phyloP scores from a whole-genome alignment of 768 basidiomycete species.

The Mycena pura region DNA sequence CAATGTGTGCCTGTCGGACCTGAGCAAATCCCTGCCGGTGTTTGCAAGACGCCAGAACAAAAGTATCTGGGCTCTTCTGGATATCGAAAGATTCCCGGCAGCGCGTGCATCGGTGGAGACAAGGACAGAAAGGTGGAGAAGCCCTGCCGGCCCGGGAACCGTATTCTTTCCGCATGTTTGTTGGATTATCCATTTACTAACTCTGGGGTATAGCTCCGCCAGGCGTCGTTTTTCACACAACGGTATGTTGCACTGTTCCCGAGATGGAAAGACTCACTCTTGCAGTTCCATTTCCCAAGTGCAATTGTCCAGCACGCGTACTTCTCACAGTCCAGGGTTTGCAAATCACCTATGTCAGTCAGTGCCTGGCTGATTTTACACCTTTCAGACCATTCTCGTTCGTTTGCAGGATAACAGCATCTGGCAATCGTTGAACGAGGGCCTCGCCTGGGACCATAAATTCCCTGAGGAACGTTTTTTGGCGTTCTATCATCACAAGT shows the following conservation, averaged over 20 bases:
- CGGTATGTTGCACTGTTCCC: background rate
- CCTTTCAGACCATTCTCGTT: conserved; percentile 75
- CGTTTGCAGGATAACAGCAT: conserved; percentile 76
- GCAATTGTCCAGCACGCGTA: conserved; percentile 77
- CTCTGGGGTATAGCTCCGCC: conserved; percentile 64
- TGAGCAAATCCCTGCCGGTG: conserved; percentile 81
- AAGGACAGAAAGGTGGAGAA: conserved; percentile 78
- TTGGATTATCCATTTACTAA: conserved; percentile 22
- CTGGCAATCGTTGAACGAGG: conserved; percentile 96
- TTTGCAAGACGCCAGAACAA: conserved; percentile 64
- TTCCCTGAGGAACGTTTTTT: conserved; percentile 70
- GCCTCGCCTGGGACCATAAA: conserved; percentile 85
- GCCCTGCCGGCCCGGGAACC: conserved; percentile 77
- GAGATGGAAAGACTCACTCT: too few relatives aligned
- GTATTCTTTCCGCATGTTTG: too few relatives aligned
- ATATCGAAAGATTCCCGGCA: conserved; percentile 90
- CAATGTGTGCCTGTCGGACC: conserved; percentile 86
- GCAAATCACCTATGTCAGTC: conserved; percentile 22
- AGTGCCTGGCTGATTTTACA: conserved; percentile 15
- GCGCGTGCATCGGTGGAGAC: conserved; percentile 78
- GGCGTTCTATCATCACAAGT: conserved; percentile 85
- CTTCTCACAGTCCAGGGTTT: conserved; percentile 77
- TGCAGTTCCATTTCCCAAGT: conserved; percentile 70
- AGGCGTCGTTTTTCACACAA: conserved; percentile 29
- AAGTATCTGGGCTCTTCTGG: conserved; percentile 91